Evolutionary conservation across 345 rosid genomes (phyloP), one percentile per base, ranked within the genome.

Genomic region (Corchorus olitorius): DNA sequence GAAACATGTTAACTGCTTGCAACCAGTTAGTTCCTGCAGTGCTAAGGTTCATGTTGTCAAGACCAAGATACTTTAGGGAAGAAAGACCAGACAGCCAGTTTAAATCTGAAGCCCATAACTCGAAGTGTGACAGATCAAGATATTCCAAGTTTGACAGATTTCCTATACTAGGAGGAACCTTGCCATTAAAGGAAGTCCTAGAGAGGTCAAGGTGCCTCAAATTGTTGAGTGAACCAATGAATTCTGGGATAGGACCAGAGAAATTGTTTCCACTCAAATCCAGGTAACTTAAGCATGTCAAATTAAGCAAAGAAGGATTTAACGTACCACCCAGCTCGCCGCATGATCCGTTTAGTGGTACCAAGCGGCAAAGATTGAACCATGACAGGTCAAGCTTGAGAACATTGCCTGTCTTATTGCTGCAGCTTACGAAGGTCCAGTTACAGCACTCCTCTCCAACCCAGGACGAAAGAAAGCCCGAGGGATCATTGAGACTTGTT

Each of bases 391-490:
- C 67, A 37, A 63, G 67, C 67, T 7, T 37, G 67, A 63, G 12
- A 8, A 70, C 11, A 9, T 72, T 62, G 3, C 79, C 72, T 8
- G 75, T 75, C 50, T 39, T 6, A 2, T 50, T 75, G 72, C 34
- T 45, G 72, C 73, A 75, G 16, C 35, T 72, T 13, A 75, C 66
- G 3, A 76, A 76, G 1, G 43, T 7, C 79, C 61, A 79, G 2
- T 61, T 53, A 37, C 79, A 70, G 14, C 79, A 80, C 33, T 80
- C 66, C 1, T 61, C 12, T 22, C 72, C 66, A 14, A n/a, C 39
- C 76, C 72, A 78, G 41, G 81, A 64, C 35, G 67, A 78, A 72
- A 78, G 81, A 72, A 33, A 19, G 17, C 72, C 80, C 11, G 66
- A 39, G 27, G 76, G 76, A 73, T 73, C 76, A 20, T 58, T 8